Base-by-base conservation (phyloP, 306 rosid genomes). In the Lathyrus sativus region DNA sequence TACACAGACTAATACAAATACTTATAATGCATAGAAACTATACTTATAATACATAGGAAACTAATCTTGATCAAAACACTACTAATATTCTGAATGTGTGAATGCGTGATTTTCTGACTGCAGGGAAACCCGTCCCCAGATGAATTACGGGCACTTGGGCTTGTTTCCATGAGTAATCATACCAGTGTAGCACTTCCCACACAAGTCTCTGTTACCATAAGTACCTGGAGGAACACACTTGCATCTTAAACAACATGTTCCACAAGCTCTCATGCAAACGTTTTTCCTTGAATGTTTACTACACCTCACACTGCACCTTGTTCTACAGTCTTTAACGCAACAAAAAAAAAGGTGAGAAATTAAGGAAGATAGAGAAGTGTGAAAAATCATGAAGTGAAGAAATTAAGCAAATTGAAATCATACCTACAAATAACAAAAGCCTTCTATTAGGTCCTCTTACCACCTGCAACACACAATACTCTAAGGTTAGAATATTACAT, bases 201-300 rank as follows among this genome's bases (percentile, higher is more conserved):
- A 81, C 51, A 70, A n/a, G 14, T 77, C 68, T 74, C 82, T 81
- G 60, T 81, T 74, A 0, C 85, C 85, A 4, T 18, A 78, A 28
- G 85, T 74, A 44, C 85, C 82, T 3, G 85, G 82, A 51, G 85
- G 85, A 59, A 78, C 85, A 77, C 85, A 81, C 55, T 65, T 77
- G 82, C 85, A 81, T 73, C 85, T 74, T 28, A n/a, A 24, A 60
- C 85, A 81, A 7, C 85, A 81, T 66, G 85, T 74, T 2, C 68
- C 79, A 44, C 85, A 81, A 5, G 82, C 85, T 60, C 85, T 74
- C 0, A 0, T 4, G 14, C 85, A 81, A 2, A 78, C 24, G 11
- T 81, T 81, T 46, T 74, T 76, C 75, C 85, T 78, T 11, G 82
- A 74, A 31, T 81, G 82, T 70, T 39, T 7, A 14, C 75, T 67